These are phyloP conservation scores for Suhomyces sp. DNA, from an alignment of 805 yeast species.

Conservation along the genomic window DNA sequence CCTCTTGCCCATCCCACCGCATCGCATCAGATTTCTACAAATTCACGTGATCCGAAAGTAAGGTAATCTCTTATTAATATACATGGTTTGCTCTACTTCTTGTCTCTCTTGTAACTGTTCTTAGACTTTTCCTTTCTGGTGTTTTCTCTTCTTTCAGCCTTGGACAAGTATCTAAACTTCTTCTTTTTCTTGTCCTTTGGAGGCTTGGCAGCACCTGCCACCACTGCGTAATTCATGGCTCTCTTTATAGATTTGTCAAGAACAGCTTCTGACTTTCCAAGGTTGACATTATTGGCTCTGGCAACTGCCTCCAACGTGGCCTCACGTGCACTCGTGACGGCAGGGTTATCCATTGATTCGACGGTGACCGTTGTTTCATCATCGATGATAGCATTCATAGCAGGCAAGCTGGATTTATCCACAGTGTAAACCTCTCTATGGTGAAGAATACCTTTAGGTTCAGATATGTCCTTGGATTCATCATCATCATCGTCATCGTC, in stretches of 20 bases:
- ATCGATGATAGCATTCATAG: constrained; percentile 39
- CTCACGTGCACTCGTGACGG: constrained; percentile 28
- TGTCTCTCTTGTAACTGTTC: too few relatives aligned
- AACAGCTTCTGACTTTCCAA: constrained; percentile 65
- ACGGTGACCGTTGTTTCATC: constrained; percentile 53
- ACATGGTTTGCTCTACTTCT: too few relatives aligned
- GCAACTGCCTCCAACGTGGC: constrained; percentile 47
- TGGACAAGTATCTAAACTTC: constrained; percentile 86
- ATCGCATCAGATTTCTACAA: too few relatives aligned
- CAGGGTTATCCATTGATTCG: constrained; percentile 54
- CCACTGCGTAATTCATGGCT: constrained; percentile 80
- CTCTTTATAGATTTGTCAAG: constrained; percentile 70
- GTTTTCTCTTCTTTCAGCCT: constrained; percentile 65
- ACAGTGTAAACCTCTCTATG: constrained; percentile 32
- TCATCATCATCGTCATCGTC: constrained; percentile 8
- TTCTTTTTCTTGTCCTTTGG: constrained; percentile 51
- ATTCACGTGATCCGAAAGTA: too few relatives aligned
- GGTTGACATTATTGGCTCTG: constrained; percentile 67
- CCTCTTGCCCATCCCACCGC: too few relatives aligned
- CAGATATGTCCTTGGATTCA: neutral
- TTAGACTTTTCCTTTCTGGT: constrained; percentile 35
- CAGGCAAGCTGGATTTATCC: constrained; percentile 23
- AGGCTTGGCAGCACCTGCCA: constrained; percentile 51
- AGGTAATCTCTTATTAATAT: too few relatives aligned
- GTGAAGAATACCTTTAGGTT: constrained; percentile 12